Evolutionary conservation across 805 yeast species (phyloP).

Genomic region (Kuraishia floccosa): DNA sequence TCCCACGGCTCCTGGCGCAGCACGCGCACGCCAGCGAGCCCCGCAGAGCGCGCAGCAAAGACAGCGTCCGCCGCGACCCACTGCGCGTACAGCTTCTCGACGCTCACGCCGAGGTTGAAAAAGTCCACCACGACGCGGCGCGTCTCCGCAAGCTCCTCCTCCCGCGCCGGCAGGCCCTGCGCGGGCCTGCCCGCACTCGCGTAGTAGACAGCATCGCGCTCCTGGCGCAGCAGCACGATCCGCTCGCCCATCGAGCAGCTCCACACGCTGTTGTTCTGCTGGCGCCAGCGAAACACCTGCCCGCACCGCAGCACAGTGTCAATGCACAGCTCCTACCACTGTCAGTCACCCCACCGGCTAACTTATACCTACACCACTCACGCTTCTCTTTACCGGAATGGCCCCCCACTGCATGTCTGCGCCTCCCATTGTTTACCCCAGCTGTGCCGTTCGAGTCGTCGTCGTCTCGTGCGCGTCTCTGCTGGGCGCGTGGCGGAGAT

Average conservation of each 20-base stretch:
- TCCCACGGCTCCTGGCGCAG: constrained; percentile 97
- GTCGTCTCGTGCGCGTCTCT: too few species aligned
- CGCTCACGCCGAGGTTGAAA: constrained; percentile 51
- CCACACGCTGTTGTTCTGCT: constrained; percentile 45
- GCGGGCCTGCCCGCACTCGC: constrained; percentile 13
- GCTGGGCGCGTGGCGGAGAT: too few species aligned
- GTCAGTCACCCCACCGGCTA: too few species aligned
- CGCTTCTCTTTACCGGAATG: too few species aligned
- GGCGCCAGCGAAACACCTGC: constrained; percentile 76
- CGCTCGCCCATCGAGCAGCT: constrained; percentile 48
- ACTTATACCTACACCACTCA: too few species aligned
- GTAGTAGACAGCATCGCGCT: constrained; percentile 37
- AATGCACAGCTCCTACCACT: constrained; percentile 41
- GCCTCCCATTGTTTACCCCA: too few species aligned
- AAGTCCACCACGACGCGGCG: constrained; percentile 46
- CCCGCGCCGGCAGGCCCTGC: not conserved
- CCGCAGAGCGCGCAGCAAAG: constrained; percentile 24
- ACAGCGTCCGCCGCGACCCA: constrained; percentile 52
- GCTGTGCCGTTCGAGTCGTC: too few species aligned
- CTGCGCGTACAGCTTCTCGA: constrained; percentile 38
- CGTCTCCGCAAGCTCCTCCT: constrained; percentile 17
- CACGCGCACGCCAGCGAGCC: constrained; percentile 66
- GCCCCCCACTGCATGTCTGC: too few species aligned
- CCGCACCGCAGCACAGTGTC: constrained; percentile 70
- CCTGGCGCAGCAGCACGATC: constrained; percentile 58